Base-by-base conservation (phyloP, 2,329 filamentous ascomycete species). In the Pseudopyricularia javanii region DNA sequence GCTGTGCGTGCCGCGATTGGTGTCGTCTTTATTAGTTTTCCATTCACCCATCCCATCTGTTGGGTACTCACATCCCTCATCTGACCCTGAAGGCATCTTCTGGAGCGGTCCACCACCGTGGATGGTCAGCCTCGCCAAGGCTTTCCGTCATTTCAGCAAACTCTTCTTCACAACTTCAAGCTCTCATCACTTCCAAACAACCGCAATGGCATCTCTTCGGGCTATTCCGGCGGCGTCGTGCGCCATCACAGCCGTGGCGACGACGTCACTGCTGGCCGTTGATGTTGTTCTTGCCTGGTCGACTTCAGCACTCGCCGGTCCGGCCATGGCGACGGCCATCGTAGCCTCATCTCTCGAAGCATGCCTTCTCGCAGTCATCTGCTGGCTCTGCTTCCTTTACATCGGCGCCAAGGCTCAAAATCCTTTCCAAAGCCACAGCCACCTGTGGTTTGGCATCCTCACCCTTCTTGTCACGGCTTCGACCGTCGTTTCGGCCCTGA, bases 391-490 rank as follows among this genome's bases (percentile, higher is more conserved):
- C 33, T 56, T 56, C 17, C 61, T 59, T 15, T 64, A 68, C 53
- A 43, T 68, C 34, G 57, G 59, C 15, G 56, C 56, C 33, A 60
- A 56, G 51, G 55, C 55, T 48, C 53, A 57, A 45, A 56, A 55
- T 17, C 58, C 53, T 14, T 33, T 3, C n/a, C 3, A 12, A 14
- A 20, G 2, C 9, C 34, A 43, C 45, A 64, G 60, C 47, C 62
- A 61, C 22, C 47, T 69, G 20, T 67, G 66, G 64, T 70, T 74
- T 51, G 62, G 65, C 12, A 57, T 63, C 4, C 64, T 65, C 40
- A 58, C 76, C 9, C 53, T 74, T 11, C 57, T 68, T 7, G 75
- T 72, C 54, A 63, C 70, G 2, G 59, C 74, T 26, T 73, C 75
- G 8, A 68, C 74, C 20, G 68, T 67, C 3, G 61, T 73, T 4